Base-by-base conservation (phyloP, 2,329 filamentous ascomycete species). In the Bipolaris bicolor region DNA sequence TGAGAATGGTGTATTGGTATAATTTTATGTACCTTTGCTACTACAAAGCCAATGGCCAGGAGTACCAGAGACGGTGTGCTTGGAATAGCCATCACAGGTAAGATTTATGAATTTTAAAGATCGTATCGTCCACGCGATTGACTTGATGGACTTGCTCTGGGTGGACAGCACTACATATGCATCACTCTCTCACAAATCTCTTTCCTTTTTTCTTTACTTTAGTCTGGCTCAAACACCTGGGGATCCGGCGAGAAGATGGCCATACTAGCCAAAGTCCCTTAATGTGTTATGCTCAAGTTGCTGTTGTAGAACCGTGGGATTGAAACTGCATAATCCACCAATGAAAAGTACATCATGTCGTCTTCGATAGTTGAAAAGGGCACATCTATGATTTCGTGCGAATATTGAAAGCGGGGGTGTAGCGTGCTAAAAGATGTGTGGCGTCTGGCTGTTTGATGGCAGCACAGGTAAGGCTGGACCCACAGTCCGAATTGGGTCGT, bases 11-110 rank as follows among this genome's bases (percentile, higher is more conserved):
- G 9, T 13, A 15, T 20, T 29, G 10, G 10, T 44, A 11, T n/a
- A 22, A 7, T 7, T 15, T 24, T n/a, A 6, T 18, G 37, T 44
- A 55, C 52, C 31, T 51, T 55, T 55, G 52, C 46, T 16, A 50
- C 13, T 3, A 55, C 16, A 7, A 55, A 31, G 1, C 46, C 46
- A 15, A 55, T 10, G 22, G 39, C 46, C 39, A 50, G 1, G n/a
- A 44, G 3, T 16, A 51, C 33, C 20, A 49, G 22, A 7, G 33
- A 49, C 10, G 37, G 9, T 29, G 33, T 37, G 15, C 46, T 49
- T 10, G 46, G 46, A 26, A 39, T 3, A 16, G 33, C 33, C 46
- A 49, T 49, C n/a, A 9, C 10, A 39, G 34, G 7, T 37, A 39
- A 39, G 5, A 6, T 37, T n/a, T 16, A 26, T 49, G 24, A 5